Percentiles rank a stretch among this genome's conserved stretches.
These are phyloP conservation scores for Lolium multiflorum DNA, from an alignment of 176 grass and related monocot species.

Conservation along the genomic window DNA sequence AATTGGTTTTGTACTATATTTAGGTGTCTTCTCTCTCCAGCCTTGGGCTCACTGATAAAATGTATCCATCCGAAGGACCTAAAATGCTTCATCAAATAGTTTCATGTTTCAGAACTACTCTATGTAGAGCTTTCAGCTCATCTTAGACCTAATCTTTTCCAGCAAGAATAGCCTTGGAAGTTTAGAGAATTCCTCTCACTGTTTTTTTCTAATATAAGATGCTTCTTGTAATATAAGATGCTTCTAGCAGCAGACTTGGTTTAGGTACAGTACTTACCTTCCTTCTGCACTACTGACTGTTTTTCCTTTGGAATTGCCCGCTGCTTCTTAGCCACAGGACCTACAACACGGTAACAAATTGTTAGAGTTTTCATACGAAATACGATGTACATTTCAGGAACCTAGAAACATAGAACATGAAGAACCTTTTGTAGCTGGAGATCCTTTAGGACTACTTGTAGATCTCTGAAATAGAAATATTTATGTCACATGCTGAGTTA, in stretches of 20 bases:
- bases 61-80: no score
- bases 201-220: conserved; percentile 15
- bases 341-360: conserved; percentile 45
- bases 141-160: background rate
- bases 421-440: conserved; percentile 69
- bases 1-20: no score
- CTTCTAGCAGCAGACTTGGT: conserved; percentile 28
- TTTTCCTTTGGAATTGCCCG: conserved; percentile 42
- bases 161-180: conserved; percentile 20
- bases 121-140: background rate
- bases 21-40: no score
- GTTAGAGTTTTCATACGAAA: background rate
- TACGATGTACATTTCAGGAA: background rate
- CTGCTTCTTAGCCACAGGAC: conserved; percentile 57
- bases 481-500: conserved; percentile 8
- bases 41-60: no score
- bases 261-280: conserved; percentile 54
- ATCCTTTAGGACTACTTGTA: conserved; percentile 47
- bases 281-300: conserved; percentile 56
- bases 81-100: background rate
- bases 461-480: conserved; percentile 57
- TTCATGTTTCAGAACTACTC: background rate
- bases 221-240: conserved; percentile 7
- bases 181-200: background rate
- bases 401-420: background rate